Conservation (phyloP, 352 stramenopile species). For the Phytopythium mirpurense region DNA sequence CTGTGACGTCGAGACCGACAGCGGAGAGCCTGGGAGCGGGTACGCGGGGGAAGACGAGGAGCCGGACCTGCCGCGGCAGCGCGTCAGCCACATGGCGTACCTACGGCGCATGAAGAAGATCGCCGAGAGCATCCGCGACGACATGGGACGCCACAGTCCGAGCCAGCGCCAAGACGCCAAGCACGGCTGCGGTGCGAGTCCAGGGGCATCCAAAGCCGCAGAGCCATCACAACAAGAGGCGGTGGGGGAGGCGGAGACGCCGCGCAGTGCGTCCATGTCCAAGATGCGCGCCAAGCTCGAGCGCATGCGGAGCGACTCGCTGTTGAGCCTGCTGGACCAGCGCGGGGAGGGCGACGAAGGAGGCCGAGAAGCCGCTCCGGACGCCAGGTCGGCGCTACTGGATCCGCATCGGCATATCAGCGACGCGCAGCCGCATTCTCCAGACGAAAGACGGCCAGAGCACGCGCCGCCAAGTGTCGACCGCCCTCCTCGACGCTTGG, state of each 20-base stretch:
- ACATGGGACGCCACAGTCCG: constrained; percentile 19
- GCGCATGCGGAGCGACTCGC: constrained; percentile 22
- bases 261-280: constrained; percentile 1
- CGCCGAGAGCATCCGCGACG: constrained; percentile 58
- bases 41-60: constrained; percentile 29
- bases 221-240: neutral
- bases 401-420: neutral
- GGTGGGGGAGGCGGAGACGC: neutral
- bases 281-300: constrained; percentile 30
- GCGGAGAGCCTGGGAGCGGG: constrained; percentile 11
- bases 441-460: too few species aligned
- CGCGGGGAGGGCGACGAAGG: neutral
- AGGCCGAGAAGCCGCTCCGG: neutral
- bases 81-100: constrained; percentile 67
- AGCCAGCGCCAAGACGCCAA: neutral
- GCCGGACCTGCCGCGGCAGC: constrained; percentile 40
- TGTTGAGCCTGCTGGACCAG: constrained; percentile 12
- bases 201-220: neutral
- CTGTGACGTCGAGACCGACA: constrained; percentile 5
- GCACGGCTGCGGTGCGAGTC: neutral
- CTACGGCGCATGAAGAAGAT: constrained; percentile 61
- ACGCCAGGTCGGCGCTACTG: too few species aligned
- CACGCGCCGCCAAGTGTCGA: neutral
- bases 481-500: neutral
- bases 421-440: neutral